These are phyloP conservation scores for Ciborinia camelliae DNA, from an alignment of 2,329 filamentous ascomycete genomes.

Conservation along the genomic window DNA sequence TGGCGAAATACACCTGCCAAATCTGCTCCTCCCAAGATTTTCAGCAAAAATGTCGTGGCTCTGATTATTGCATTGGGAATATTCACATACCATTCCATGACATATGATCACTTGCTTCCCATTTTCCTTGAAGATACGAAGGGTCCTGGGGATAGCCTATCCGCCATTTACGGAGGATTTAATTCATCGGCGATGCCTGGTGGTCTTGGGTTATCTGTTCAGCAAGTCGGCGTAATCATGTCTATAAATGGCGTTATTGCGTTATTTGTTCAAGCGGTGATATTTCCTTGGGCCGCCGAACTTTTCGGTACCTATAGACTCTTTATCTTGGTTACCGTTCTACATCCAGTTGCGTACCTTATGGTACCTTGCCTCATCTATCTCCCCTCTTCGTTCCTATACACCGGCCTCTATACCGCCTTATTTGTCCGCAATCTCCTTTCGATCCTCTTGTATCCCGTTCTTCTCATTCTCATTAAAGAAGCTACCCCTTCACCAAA, in stretches of 20 bases:
- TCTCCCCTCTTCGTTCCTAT: slow-evolving; percentile 50
- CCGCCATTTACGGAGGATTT: slow-evolving; percentile 24
- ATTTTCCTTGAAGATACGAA: slow-evolving; percentile 86
- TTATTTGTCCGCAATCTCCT: slow-evolving; percentile 53
- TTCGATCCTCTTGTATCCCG: slow-evolving; percentile 60
- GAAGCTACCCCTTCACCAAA: slow-evolving; percentile 56
- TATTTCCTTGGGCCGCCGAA: slow-evolving; percentile 59
- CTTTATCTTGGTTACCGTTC: slow-evolving; percentile 54
- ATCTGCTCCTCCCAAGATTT: slow-evolving; percentile 42
- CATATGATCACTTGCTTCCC: slow-evolving; percentile 84
- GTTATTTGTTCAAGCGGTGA: slow-evolving; percentile 55
- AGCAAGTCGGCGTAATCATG: slow-evolving; percentile 59
- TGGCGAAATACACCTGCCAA: slow-evolving; percentile 37
- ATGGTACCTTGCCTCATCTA: slow-evolving; percentile 57
- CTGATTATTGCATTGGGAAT: slow-evolving; percentile 80
- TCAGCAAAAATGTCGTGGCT: slow-evolving; percentile 65
- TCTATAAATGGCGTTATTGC: slow-evolving; percentile 58
- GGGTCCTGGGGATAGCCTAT: slow-evolving; percentile 33
- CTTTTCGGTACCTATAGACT: slow-evolving; percentile 55
- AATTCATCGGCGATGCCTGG: slow-evolving; percentile 56
- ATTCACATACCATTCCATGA: slow-evolving; percentile 95
- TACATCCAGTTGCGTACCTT: slow-evolving; percentile 61
- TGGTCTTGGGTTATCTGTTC: slow-evolving; percentile 60
- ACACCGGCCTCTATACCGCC: slow-evolving; percentile 53
- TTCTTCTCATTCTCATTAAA: slow-evolving; percentile 65